phyloP scores from a whole-genome alignment of 768 basidiomycete species.

The Thelephora ganbajun region DNA sequence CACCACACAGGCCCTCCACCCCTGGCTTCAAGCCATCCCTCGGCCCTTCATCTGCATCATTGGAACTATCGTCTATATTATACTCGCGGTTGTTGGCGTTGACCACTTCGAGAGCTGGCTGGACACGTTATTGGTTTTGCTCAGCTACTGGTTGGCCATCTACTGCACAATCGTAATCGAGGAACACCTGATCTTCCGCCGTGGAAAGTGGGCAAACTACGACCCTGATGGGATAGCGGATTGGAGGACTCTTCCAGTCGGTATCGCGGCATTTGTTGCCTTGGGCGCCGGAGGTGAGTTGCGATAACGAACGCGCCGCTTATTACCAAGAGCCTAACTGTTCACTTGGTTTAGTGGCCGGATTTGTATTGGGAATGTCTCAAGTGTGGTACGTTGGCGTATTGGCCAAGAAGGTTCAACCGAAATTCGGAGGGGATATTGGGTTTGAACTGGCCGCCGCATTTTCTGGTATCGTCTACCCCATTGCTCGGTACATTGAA shows the following conservation, averaged over 20 bases:
- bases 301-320: background rate
- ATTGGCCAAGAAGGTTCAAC: constrained; percentile 14
- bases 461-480: constrained; percentile 16
- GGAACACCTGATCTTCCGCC: constrained; percentile 38
- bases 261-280: constrained; percentile 22
- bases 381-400: constrained; percentile 19
- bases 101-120: constrained; percentile 27
- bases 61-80: constrained; percentile 30
- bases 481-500: constrained; percentile 7
- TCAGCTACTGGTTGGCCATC: constrained; percentile 37
- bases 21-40: constrained; percentile 28
- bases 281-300: constrained; percentile 15
- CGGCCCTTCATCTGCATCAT: constrained; percentile 22
- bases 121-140: constrained; percentile 25
- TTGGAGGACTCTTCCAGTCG: constrained; percentile 20
- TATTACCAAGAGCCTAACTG: background rate
- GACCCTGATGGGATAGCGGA: constrained; percentile 22
- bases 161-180: constrained; percentile 30
- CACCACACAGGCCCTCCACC: constrained; percentile 28
- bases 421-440: constrained; percentile 19
- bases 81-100: constrained; percentile 32
- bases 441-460: constrained; percentile 22
- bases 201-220: constrained; percentile 20
- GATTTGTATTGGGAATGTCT: constrained; percentile 24
- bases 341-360: constrained; percentile 12